Evolutionary conservation across 192 early-diverging fungal species (phyloP), one percentile per base, ranked within the genome.

Genomic region (Dispira parvispora): DNA sequence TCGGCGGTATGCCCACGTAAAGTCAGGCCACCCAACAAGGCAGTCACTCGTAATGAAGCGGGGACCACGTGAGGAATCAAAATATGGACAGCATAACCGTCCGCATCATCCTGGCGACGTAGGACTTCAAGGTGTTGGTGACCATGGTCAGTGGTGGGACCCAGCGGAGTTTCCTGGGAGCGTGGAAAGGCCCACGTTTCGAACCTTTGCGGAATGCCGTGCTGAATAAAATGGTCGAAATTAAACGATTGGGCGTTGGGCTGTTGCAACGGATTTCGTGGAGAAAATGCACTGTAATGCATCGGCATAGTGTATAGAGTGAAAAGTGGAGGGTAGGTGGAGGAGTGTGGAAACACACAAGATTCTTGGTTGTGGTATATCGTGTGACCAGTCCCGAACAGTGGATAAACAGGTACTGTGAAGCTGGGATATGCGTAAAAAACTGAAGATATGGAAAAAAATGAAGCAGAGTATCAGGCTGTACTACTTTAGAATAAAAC

Each of bases 1-100:
- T n/a, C 8, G 11, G 43, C 43, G 42, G n/a, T 23, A n/a, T 61
- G 42, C 16, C 58, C 58, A n/a, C 45, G 58, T n/a, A 61, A 45
- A 16, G 45, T 45, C 18, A 61, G 42, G 43, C 58, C 58, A 45
- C 58, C 58, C 11, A 43, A 44, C 58, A 61, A n/a, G 16, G 58
- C 58, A 8, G 58, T 61, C 18, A 61, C 58, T 44, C 58, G 58
- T 20, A 61, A 38, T 2, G 58, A 43, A 42, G 58, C 23, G n/a
- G 58, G 58, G 0, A 61, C 25, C n/a, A 61, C 58, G n/a, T 25
- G 58, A 44, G 58, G 58, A 18, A 61, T 43, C n/a, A 61, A 25
- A 2, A 61, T 38, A 25, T 45, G 43, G 42, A 61, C 12, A 18
- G 28, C 28, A n/a, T 61, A 61, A 12, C 32, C 58, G 38, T 43